Base-by-base conservation (phyloP, 108 stramenopile species). In the Pseudonitzschia multiseries region DNA sequence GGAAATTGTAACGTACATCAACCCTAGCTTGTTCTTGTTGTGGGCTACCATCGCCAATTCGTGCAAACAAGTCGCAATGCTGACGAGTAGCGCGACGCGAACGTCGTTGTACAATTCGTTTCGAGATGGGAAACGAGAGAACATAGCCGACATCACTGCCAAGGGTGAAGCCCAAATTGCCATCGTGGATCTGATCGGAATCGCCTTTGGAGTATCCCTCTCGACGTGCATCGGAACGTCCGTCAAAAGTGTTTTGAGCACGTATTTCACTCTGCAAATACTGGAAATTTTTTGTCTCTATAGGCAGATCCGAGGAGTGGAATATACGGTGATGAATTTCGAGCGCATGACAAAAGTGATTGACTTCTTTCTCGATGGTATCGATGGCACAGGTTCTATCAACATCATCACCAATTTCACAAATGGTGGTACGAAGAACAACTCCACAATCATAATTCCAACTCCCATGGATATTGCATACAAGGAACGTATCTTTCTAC, bases 121-220 rank as follows among this genome's bases (percentile, higher is more conserved):
- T 68, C 88, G 90, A 22, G 80, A 84, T 63, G 84, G 83, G 28
- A 72, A 70, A 26, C 77, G 84, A 59, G 94, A 96, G 78, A 97
- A 97, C 70, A 96, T 97, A 78, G 97, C 94, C 20, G 97, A 97
- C 78, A 95, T 97, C 72, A 96, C 96, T 14, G 97, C 97, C 33
- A 97, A 97, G 77, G 97, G 97, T 10, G 97, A 97, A 80, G 97
- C 97, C 21, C 96, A 96, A 74, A 97, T 95, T 82, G 93, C 95
- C 22, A 87, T 96, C n/a, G 93, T 96, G 12, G 97, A 97, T 75
- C 76, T 97, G 32, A 61, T 95, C 12, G 97, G 97, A 20, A 92
- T 97, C 72, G 69, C 81, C 5, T 81, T 85, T 68, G 97, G 97
- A 0, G 92, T 97, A 20, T 74, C 65, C 29, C 67, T 96, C 56